Base-by-base conservation (phyloP, 768 basidiomycete species). In the Tricholoma terreum region DNA sequence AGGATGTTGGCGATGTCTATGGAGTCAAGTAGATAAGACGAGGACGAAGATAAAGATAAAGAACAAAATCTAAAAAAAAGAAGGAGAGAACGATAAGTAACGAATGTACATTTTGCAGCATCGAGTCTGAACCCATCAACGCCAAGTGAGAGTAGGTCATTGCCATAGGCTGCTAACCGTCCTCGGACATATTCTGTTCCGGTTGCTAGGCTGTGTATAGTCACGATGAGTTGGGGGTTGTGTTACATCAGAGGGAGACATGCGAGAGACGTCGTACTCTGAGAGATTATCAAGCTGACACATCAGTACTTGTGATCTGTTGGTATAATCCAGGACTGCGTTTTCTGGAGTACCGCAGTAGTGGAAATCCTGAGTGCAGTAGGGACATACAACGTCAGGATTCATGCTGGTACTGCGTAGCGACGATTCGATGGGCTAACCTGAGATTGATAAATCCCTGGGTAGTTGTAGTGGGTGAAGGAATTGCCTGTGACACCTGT, bases 311-410 rank as follows among this genome's bases (percentile, higher is more conserved):
- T n/a, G n/a, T n/a, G n/a, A n/a, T n/a, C n/a, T n/a, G n/a, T n/a
- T n/a, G n/a, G n/a, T n/a, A n/a, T n/a, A 84, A 0, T 80, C 83
- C 63, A 82, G 81, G 0, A 89, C 85, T n/a, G n/a, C n/a, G n/a
- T n/a, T n/a, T n/a, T n/a, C 67, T 89, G 80, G 27, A 83, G 71
- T n/a, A 3, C 85, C 83, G 61, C 85, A 87, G 65, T 86, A 80
- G 60, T 88, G 85, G 68, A 87, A 87, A 65, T 86, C 75, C 72
- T 79, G n/a, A n/a, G n/a, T n/a, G n/a, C n/a, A 50, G 14, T 6
- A 10, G 14, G 5, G 12, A n/a, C n/a, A n/a, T n/a, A 5, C n/a
- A n/a, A n/a, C n/a, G n/a, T n/a, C n/a, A n/a, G n/a, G 6, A 30
- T 15, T 17, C 27, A 52, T 4, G 12, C 11, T 9, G 48, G 71